Percentiles rank a stretch among this genome's conserved stretches.
Conservation (phyloP, 2,329 filamentous ascomycete genomes). For the Exophiala alcalophila region DNA sequence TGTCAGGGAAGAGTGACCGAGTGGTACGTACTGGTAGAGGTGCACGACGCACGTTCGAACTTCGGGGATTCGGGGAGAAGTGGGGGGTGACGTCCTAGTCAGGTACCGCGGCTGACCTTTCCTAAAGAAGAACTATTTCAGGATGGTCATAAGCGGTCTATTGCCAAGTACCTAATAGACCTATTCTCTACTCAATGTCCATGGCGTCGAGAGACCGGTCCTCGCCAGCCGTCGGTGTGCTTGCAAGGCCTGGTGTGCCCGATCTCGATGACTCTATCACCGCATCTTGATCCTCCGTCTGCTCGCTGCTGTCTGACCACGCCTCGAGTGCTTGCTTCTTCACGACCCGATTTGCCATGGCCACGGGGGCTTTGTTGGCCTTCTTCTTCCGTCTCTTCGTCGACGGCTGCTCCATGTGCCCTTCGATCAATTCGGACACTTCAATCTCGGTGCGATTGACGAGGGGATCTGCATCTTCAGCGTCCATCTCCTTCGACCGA, state of each 20-base stretch:
- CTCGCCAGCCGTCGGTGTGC: slow-evolving; percentile 6
- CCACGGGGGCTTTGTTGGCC: slow-evolving; percentile 8
- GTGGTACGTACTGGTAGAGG: no score
- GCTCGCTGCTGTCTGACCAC: slow-evolving; percentile 24
- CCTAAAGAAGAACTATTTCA: no score
- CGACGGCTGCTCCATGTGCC: slow-evolving; percentile 15
- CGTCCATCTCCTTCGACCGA: slow-evolving; percentile 18
- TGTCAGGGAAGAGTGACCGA: no score
- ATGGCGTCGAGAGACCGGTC: slow-evolving; percentile 19
- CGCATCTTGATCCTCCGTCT: slow-evolving; percentile 17
- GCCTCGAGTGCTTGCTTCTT: slow-evolving; percentile 10
- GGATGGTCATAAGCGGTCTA: neutral
- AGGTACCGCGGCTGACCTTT: no score
- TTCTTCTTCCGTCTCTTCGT: slow-evolving; percentile 19
- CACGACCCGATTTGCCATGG: slow-evolving; percentile 11
- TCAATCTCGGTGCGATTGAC: slow-evolving; percentile 21
- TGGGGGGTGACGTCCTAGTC: no score
- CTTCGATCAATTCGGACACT: slow-evolving; percentile 22
- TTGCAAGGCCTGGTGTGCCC: slow-evolving; percentile 8
- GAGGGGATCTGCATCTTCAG: slow-evolving; percentile 1
- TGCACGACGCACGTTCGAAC: no score
- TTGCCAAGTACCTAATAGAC: neutral
- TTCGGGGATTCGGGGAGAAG: no score
- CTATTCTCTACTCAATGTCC: slow-evolving; percentile 19
- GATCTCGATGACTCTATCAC: slow-evolving; percentile 14